Percentiles rank a stretch among this genome's conserved stretches.
phyloP scores from a whole-genome alignment of 192 early-diverging fungal species.

The Coemansia sp. region DNA sequence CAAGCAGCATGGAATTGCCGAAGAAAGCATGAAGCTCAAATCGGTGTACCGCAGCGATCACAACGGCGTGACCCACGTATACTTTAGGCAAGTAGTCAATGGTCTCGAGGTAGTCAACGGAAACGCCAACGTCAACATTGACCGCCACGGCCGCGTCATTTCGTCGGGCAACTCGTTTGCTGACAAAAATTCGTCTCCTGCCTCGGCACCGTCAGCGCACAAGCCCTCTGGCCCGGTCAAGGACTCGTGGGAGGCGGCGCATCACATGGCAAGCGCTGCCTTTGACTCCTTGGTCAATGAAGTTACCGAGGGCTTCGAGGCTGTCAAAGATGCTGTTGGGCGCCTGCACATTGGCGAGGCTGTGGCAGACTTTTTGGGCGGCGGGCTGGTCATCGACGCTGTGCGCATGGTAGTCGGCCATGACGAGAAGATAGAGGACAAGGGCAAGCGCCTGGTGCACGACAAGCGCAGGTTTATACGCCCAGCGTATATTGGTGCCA shows the following conservation, averaged over 20 bases:
- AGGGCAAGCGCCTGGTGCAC: slow-evolving; percentile 6
- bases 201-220: not conserved
- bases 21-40: slow-evolving; percentile 53
- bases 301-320: slow-evolving; percentile 21
- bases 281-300: slow-evolving; percentile 21
- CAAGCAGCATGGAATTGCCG: slow-evolving; percentile 9
- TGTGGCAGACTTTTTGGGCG: slow-evolving; percentile 3
- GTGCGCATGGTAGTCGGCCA: not conserved
- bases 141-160: slow-evolving; percentile 35
- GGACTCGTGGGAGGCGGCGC: slow-evolving; percentile 41
- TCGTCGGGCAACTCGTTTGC: slow-evolving; percentile 49
- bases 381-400: slow-evolving; percentile 17
- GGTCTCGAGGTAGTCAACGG: slow-evolving; percentile 63
- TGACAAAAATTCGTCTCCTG: not conserved
- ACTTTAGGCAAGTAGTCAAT: slow-evolving; percentile 57
- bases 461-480: not conserved
- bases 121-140: slow-evolving; percentile 62
- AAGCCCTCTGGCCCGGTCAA: slow-evolving; percentile 8
- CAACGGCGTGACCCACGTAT: slow-evolving; percentile 62
- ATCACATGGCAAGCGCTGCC: slow-evolving; percentile 24
- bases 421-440: not conserved
- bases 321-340: slow-evolving; percentile 27
- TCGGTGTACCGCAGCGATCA: slow-evolving; percentile 66
- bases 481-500: slow-evolving; percentile 50
- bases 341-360: slow-evolving; percentile 32